Conservation (phyloP, 1,284 basidiomycete species). For the Malassezia equina region DNA sequence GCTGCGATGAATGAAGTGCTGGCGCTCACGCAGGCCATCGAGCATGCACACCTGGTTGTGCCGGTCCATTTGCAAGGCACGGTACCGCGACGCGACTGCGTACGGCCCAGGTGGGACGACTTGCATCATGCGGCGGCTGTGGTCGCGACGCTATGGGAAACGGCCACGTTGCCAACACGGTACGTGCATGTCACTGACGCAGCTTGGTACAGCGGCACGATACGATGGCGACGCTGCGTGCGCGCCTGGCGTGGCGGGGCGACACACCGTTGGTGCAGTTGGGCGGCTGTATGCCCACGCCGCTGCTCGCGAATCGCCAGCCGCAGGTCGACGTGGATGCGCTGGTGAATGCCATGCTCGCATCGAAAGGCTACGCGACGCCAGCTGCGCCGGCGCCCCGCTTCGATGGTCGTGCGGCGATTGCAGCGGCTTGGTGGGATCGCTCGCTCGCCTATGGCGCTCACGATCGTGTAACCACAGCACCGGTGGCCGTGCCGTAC, state of each 20-base stretch:
- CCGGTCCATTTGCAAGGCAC: slow-evolving; percentile 19
- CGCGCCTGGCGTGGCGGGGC: slow-evolving; percentile 36
- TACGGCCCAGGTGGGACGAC: slow-evolving; percentile 18
- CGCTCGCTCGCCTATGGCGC: background rate
- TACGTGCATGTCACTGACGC: slow-evolving; percentile 2
- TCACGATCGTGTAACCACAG: background rate
- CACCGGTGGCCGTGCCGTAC: slow-evolving; percentile 3
- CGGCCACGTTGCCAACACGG: slow-evolving; percentile 30
- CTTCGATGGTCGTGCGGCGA: background rate
- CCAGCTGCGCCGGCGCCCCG: slow-evolving; percentile 19
- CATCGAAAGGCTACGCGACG: slow-evolving; percentile 15
- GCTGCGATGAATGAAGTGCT: slow-evolving; percentile 33
- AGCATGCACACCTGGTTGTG: slow-evolving; percentile 22
- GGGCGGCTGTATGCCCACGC: slow-evolving; percentile 33
- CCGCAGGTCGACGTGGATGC: slow-evolving; percentile 8
- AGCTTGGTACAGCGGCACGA: slow-evolving; percentile 23
- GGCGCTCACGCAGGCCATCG: slow-evolving; percentile 19
- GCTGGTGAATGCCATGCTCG: slow-evolving; percentile 34
- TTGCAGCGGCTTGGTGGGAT: slow-evolving; percentile 11
- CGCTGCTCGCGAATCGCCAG: slow-evolving; percentile 21
- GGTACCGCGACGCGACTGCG: background rate
- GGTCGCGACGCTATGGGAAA: slow-evolving; percentile 33
- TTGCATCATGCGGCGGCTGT: slow-evolving; percentile 32
- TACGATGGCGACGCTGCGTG: slow-evolving; percentile 22
- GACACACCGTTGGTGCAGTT: slow-evolving; percentile 39